These are phyloP conservation scores for Paratinospora sagittata DNA, from an alignment of 164 flowering plant species.

Conservation along the genomic window DNA sequence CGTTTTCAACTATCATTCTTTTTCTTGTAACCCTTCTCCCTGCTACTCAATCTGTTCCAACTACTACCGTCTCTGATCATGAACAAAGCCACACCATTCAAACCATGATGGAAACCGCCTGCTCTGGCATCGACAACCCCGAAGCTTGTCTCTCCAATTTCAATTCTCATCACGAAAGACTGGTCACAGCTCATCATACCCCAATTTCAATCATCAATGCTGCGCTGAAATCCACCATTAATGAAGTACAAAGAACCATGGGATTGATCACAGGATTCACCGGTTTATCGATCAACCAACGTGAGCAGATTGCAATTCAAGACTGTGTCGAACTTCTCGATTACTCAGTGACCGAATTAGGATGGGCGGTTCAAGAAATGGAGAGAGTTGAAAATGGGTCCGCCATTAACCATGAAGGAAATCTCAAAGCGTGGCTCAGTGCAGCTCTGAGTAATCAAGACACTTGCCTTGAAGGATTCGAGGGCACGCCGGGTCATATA, in stretches of 20 bases:
- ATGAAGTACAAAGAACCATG: constrained; percentile 45
- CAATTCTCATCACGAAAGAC: constrained; percentile 20
- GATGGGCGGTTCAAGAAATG: constrained; percentile 65
- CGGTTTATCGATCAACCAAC: constrained; percentile 41
- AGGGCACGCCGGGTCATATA: constrained; percentile 55
- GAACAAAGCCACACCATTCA: constrained; percentile 17
- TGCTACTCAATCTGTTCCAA: constrained; percentile 18
- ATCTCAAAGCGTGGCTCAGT: constrained; percentile 80
- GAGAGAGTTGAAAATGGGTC: constrained; percentile 40
- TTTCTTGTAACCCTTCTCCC: constrained; percentile 24
- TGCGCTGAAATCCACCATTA: constrained; percentile 44
- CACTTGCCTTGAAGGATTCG: constrained; percentile 89
- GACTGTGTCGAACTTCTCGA: constrained; percentile 87
- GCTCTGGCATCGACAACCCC: constrained; percentile 32
- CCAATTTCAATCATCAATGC: constrained; percentile 47
- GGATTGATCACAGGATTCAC: constrained; percentile 41
- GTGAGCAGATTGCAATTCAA: constrained; percentile 67
- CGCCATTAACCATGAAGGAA: constrained; percentile 30
- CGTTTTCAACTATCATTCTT: constrained; percentile 16
- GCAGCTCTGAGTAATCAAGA: constrained; percentile 92
- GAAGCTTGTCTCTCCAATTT: constrained; percentile 35
- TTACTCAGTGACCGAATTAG: constrained; percentile 70
- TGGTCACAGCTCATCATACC: background rate
- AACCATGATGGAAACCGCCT: constrained; percentile 38
- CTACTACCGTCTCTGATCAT: constrained; percentile 7